Base-by-base conservation (phyloP, 2,329 filamentous ascomycete species). In the Zopfia rhizophila region DNA sequence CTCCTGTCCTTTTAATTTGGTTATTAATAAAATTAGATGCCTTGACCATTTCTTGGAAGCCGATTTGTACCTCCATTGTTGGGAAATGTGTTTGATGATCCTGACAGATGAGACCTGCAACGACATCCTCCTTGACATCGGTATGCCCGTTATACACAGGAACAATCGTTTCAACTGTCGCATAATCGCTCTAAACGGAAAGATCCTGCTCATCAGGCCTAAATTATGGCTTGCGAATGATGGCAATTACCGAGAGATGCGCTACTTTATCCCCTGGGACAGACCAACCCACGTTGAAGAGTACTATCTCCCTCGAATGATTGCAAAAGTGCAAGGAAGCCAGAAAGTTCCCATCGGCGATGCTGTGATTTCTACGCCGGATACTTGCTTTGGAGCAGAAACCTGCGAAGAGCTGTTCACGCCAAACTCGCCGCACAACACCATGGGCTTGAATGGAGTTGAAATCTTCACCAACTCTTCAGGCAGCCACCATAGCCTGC, bases 181-280 rank as follows among this genome's bases (percentile, higher is more conserved):
- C 17, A 76, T 87, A n/a, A 80, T 89, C 51, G 76, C 77, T 49
- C 77, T 84, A 38, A 82, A 91, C 56, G 80, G 83, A 38, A 84
- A 86, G 70, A 85, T 92, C 14, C 72, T 91, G 13, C 76, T 87
- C 47, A 87, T 94, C 45, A 78, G 88, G 8, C 88, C 88, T 0
- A 91, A 91, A 70, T 77, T 89, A 53, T 85, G 78, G 59, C 78
- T 91, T 5, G 87, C 87, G 35, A 87, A 88, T 49, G 86, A 90
- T 66, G 88, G 87, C 2, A 88, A 78, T 58, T 77, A 72, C 40
- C 66, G 75, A 5, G 76, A 78, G 54, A 65, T 64, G 56, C 55
- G 65, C 7, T 60, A 70, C 50, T 72, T 72, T 36, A 69, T 63
- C 13, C 65, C 67, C 3, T 70, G 68, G 68, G 52, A 49, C 14